Evolutionary conservation across 306 rosid genomes (phyloP).

Genomic region (Fragaria iinumae): DNA sequence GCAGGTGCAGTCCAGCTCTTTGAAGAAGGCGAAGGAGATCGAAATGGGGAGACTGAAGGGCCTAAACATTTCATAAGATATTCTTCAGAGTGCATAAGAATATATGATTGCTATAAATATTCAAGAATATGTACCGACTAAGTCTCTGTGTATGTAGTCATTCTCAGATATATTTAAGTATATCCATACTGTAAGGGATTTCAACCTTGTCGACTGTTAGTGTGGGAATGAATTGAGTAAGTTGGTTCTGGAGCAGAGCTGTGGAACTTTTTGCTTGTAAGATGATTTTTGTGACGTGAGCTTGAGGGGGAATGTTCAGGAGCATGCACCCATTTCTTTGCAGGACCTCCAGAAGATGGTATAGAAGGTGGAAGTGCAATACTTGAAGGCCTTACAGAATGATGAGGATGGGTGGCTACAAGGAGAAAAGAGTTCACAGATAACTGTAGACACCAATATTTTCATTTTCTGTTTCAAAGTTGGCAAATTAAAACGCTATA

Average conservation of each 20-base stretch:
- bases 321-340: slow-evolving; percentile 43
- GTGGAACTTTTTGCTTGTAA: slow-evolving; percentile 34
- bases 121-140: slow-evolving; percentile 12
- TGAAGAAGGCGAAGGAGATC: slow-evolving; percentile 50
- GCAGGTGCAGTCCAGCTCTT: slow-evolving; percentile 40
- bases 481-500: slow-evolving; percentile 7
- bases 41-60: slow-evolving; percentile 49
- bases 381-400: slow-evolving; percentile 38
- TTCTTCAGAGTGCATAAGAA: background rate
- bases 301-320: slow-evolving; percentile 44
- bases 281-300: slow-evolving; percentile 42
- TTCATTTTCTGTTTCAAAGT: slow-evolving; percentile 15
- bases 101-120: slow-evolving; percentile 14
- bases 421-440: slow-evolving; percentile 19
- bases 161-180: background rate
- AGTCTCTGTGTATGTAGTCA: background rate
- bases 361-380: slow-evolving; percentile 57
- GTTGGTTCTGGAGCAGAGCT: slow-evolving; percentile 40
- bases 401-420: slow-evolving; percentile 39
- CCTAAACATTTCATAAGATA: slow-evolving; percentile 32
- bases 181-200: background rate
- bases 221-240: slow-evolving; percentile 41
- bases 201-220: slow-evolving; percentile 54
- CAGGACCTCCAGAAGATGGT: slow-evolving; percentile 37
- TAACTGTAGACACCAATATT: background rate